Base-by-base conservation (phyloP, 2,329 filamentous ascomycete species). In the Epichloe hybrida region DNA sequence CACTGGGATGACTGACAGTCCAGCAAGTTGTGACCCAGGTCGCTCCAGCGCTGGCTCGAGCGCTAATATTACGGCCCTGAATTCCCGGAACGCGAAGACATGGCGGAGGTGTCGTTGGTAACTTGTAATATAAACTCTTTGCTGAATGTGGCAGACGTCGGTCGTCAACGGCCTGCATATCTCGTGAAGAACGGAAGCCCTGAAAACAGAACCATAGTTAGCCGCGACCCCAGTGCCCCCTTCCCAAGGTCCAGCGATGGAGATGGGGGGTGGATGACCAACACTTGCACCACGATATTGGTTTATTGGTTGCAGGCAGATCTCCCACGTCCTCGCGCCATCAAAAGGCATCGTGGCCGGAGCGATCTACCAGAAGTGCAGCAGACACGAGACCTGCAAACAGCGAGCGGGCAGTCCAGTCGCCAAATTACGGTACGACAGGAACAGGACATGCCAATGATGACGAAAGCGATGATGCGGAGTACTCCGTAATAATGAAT, bases 191-290 rank as follows among this genome's bases (percentile, higher is more conserved):
- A 27, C 35, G 36, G n/a, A 37, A 15, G 39, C n/a, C 21, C 35
- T 35, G 17, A 31, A 39, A n/a, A 23, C 39, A 43, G 48, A 31
- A 42, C 48, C 48, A 49, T 49, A 43, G 34, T 49, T 49, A 44
- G 21, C 42, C 42, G 42, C 42, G 42, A 44, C 42, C 42, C 42
- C 27, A 31, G 27, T 11, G 8, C 11, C 21, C 21, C 23, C 42
- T 27, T 17, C 42, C 17, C 37, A 45, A 41, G 34, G 37, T 13
- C 50, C 46, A 46, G 31, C 20, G 41, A 42, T 31, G 8, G 39
- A 11, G 39, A 41, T 20, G 27, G 39, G 39, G 37, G 17, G 17
- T 39, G 37, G 8, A 39, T 39, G 13, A 1, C 37, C 37, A 39
- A 3, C 27, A 31, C 27, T 31, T 31, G 27, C 27, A 31, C 27